phyloP scores from a whole-genome alignment of 768 basidiomycete genomes.

The Lactifluus volemus region DNA sequence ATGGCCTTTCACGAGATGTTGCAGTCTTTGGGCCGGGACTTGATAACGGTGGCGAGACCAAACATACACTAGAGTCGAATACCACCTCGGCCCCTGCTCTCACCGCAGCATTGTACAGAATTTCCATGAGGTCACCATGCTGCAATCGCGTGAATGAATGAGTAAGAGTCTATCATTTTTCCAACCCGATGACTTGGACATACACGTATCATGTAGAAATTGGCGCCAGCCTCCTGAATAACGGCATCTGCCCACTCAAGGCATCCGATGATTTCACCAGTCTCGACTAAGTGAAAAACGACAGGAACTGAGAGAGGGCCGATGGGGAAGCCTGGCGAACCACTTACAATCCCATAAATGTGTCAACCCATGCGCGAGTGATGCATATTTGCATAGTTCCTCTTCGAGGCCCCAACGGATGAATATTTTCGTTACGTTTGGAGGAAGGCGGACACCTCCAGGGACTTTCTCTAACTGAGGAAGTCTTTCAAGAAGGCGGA shows the following conservation, averaged over 20 bases:
- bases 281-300: not conserved
- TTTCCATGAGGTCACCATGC: conserved; percentile 12
- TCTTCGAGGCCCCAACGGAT: conserved; percentile 17
- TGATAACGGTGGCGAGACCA: not conserved
- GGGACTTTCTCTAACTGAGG: not conserved
- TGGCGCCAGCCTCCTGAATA: conserved; percentile 3
- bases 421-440: conserved; percentile 19
- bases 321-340: not conserved
- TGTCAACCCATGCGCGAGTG: not conserved
- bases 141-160: not conserved
- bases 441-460: conserved; percentile 10
- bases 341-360: conserved; percentile 15
- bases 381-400: conserved; percentile 4
- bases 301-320: not conserved
- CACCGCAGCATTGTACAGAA: conserved; percentile 11
- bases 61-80: conserved; percentile 5
- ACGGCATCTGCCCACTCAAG: conserved; percentile 11
- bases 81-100: conserved; percentile 15
- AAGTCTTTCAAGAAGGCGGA: conserved; percentile 16
- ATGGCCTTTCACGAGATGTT: not conserved
- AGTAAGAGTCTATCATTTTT: not conserved
- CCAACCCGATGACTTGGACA: not conserved
- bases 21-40: not conserved
- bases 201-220: conserved; percentile 11
- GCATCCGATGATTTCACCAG: not conserved